These are phyloP conservation scores for Danielia oregonensis DNA, from an alignment of 805 yeast species.

Conservation along the genomic window DNA sequence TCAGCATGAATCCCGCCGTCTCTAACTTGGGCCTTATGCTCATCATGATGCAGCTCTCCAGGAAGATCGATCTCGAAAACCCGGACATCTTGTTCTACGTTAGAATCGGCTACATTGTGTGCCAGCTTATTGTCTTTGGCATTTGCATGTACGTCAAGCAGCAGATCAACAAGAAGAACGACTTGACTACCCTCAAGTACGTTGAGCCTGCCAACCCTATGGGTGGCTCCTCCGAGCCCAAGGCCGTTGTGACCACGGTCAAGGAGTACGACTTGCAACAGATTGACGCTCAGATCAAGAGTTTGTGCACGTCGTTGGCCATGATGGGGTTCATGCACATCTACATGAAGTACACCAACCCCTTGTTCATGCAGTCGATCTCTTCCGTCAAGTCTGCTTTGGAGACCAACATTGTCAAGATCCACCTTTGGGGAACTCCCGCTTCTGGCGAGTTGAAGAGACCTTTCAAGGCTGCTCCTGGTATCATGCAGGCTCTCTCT, in stretches of 20 bases:
- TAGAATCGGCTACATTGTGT: slow-evolving; percentile 64
- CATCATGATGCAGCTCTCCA: slow-evolving; percentile 93
- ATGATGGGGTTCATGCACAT: slow-evolving; percentile 99
- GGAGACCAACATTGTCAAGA: slow-evolving; percentile 86
- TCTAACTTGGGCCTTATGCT: slow-evolving; percentile 87
- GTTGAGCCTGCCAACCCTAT: slow-evolving; percentile 80
- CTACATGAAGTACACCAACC: slow-evolving; percentile 96
- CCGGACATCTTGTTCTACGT: slow-evolving; percentile 70
- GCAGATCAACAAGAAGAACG: slow-evolving; percentile 70
- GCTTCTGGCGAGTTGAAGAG: slow-evolving; percentile 91
- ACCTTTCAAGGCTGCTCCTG: slow-evolving; percentile 84
- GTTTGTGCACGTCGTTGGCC: slow-evolving; percentile 83
- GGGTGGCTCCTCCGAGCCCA: slow-evolving; percentile 68
- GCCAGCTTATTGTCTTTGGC: slow-evolving; percentile 61
- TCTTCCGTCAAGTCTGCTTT: slow-evolving; percentile 86
- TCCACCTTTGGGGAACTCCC: slow-evolving; percentile 78
- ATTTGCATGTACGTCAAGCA: slow-evolving; percentile 64
- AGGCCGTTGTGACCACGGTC: slow-evolving; percentile 84
- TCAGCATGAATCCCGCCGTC: slow-evolving; percentile 81
- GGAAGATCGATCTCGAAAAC: slow-evolving; percentile 83
- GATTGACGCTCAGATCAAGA: slow-evolving; percentile 72
- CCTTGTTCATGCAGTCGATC: slow-evolving; percentile 90
- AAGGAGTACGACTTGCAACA: slow-evolving; percentile 93
- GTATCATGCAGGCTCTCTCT: slow-evolving; percentile 55
- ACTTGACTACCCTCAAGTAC: slow-evolving; percentile 87